A percentile compares a stretch with the other conserved stretches of the same genome.
Evolutionary conservation across 2,329 filamentous ascomycete species (phyloP).

Genomic region (Elsinoe necatrix): DNA sequence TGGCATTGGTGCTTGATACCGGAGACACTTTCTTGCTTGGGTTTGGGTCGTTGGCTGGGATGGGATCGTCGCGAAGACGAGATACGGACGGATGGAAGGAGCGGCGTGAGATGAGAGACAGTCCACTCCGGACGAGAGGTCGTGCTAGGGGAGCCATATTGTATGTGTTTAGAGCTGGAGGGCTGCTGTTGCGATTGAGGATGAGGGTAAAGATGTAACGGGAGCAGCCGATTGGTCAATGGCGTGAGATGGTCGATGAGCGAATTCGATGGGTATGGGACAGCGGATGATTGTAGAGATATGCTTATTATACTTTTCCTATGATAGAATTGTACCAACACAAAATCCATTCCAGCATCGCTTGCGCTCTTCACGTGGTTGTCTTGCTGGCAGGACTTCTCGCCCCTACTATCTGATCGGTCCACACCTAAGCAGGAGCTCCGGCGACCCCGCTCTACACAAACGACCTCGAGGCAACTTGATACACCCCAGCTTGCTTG

Average conservation of each 20-base stretch:
- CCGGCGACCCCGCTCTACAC: not conserved
- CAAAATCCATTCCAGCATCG: not conserved
- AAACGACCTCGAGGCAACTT: not conserved
- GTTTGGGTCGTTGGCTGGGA: conserved; percentile 59
- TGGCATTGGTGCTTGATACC: conserved; percentile 54
- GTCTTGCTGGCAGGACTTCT: no score
- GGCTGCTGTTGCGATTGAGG: not conserved
- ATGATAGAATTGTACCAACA: not conserved
- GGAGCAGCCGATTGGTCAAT: conserved; percentile 12
- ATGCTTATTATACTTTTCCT: not conserved
- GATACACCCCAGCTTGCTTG: not conserved
- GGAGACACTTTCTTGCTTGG: conserved; percentile 35
- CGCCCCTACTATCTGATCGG: no score
- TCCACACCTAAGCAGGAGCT: no score
- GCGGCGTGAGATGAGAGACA: conserved; percentile 11
- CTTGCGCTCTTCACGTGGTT: no score
- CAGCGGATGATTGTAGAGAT: not conserved
- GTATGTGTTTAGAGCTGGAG: not conserved
- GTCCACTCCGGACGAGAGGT: not conserved
- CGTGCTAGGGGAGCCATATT: not conserved
- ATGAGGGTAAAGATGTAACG: conserved; percentile 3
- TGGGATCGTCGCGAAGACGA: conserved; percentile 30
- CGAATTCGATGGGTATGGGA: not conserved
- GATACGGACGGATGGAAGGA: conserved; percentile 20
- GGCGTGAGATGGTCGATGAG: not conserved